These are phyloP conservation scores for Euphorbia lathyris DNA, from an alignment of 345 rosid species.

Conservation along the genomic window DNA sequence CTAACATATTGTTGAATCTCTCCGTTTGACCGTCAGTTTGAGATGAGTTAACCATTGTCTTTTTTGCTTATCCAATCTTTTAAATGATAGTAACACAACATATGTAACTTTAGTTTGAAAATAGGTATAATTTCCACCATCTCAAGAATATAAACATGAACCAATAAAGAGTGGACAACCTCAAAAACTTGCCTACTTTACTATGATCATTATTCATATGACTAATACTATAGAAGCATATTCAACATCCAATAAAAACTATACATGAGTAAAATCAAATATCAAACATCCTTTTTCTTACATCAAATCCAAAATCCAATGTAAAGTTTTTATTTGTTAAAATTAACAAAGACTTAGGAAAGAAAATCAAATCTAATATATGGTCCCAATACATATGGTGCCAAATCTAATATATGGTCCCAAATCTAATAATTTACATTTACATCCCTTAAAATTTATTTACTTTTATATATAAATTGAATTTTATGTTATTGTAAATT, in stretches of 20 bases:
- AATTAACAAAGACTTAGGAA: neutral
- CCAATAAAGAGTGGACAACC: conserved; percentile 1
- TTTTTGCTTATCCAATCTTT: no score
- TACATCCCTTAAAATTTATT: no score
- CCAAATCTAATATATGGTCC: no score
- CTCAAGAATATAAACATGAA: neutral
- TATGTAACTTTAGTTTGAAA: neutral
- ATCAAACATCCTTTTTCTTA: neutral
- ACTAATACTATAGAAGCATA: neutral
- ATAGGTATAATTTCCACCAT: neutral
- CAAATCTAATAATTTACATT: no score
- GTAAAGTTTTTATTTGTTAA: neutral
- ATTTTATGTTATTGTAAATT: no score
- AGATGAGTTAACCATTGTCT: no score
- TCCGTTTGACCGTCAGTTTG: no score
- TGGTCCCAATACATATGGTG: neutral
- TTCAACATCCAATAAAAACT: neutral
- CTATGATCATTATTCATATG: neutral
- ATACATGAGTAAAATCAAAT: neutral
- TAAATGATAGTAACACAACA: neutral
- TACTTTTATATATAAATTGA: no score
- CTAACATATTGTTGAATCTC: no score
- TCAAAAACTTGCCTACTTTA: neutral
- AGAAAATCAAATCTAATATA: neutral
- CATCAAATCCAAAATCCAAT: neutral